Percentiles rank a stretch among this genome's conserved stretches.
These are phyloP conservation scores for Cutaneotrichosporon curvatum DNA, from an alignment of 1,284 basidiomycete species.

Conservation along the genomic window DNA sequence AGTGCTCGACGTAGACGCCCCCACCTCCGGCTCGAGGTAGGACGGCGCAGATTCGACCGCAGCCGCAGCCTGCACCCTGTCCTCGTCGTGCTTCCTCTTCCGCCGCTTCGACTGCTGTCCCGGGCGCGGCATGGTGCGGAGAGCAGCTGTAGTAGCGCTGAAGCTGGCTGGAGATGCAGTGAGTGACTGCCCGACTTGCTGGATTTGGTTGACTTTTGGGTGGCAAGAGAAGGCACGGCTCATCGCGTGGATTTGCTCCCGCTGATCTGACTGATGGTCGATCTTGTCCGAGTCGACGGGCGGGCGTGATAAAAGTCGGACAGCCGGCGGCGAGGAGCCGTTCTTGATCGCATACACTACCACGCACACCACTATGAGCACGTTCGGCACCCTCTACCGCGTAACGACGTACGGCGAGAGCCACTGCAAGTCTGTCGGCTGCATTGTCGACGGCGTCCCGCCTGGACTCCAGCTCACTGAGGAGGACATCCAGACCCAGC, in stretches of 20 bases:
- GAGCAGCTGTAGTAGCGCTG: no score
- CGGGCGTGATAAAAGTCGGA: background rate
- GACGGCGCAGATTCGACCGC: background rate
- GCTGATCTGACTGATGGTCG: background rate
- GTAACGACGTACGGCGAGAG: slow-evolving; percentile 98
- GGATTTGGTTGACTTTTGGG: background rate
- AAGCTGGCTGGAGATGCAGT: no score
- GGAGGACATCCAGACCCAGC: slow-evolving; percentile 83
- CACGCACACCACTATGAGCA: slow-evolving; percentile 61
- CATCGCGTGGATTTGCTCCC: background rate
- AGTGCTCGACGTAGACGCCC: background rate
- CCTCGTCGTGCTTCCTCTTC: no score
- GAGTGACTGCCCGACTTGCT: background rate
- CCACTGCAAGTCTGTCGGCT: slow-evolving; percentile 93
- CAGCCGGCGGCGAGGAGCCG: background rate
- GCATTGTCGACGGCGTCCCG: slow-evolving; percentile 94
- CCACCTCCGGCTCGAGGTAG: background rate
- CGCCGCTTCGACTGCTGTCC: slow-evolving; percentile 5
- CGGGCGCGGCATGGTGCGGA: slow-evolving; percentile 3
- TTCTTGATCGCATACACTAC: no score
- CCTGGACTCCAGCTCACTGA: slow-evolving; percentile 77
- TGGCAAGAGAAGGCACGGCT: background rate
- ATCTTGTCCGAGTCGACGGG: slow-evolving; percentile 3
- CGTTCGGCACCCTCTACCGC: slow-evolving; percentile 81
- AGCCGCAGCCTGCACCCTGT: background rate